A percentile compares a stretch with the other conserved stretches of the same genome.
phyloP scores from a whole-genome alignment of 306 rosid species.

The Acacia melanoxylon region DNA sequence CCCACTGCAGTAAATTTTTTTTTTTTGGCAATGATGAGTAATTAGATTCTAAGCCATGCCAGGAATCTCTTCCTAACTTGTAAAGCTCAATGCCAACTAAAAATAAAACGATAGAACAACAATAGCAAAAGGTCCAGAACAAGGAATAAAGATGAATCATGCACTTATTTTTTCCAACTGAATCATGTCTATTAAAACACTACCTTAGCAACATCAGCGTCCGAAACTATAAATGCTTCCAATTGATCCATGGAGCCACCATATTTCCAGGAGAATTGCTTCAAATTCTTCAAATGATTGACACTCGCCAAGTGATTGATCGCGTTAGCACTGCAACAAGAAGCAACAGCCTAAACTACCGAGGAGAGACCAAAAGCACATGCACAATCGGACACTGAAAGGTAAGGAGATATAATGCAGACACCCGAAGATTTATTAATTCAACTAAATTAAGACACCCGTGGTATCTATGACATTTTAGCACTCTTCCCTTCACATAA shows the following conservation, averaged over 20 bases:
- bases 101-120: neutral
- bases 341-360: conserved; percentile 9
- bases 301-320: conserved; percentile 73
- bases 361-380: neutral
- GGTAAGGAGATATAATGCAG: neutral
- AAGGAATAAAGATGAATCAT: neutral
- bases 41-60: neutral
- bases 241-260: conserved; percentile 59
- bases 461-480: neutral
- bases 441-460: neutral
- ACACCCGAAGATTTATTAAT: neutral
- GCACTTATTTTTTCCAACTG: neutral
- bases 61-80: neutral
- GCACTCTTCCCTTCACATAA: neutral
- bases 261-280: conserved; percentile 83
- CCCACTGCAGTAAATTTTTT: conserved; percentile 97
- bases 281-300: conserved; percentile 74
- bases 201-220: conserved; percentile 71
- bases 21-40: conserved; percentile 27
- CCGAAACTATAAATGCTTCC: conserved; percentile 53
- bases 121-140: neutral
- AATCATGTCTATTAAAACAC: neutral
- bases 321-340: conserved; percentile 58
- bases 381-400: neutral
- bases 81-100: neutral